Evolutionary conservation across 2,329 filamentous ascomycete genomes (phyloP), one percentile per base, ranked within the genome.

Genomic region (Escovopsis weberi): DNA sequence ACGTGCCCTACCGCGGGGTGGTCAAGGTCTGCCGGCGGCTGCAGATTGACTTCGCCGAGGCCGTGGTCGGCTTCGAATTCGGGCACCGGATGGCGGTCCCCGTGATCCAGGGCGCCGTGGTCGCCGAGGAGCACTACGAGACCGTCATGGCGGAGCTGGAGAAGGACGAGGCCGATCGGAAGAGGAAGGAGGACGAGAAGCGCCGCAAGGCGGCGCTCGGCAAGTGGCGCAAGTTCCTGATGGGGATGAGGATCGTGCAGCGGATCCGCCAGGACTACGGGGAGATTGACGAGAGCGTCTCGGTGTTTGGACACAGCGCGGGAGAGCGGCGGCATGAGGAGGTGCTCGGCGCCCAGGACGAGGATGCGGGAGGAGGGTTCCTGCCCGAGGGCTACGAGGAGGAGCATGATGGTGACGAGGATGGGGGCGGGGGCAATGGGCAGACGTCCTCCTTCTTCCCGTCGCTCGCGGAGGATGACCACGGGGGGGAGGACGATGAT

Each of bases 1-100:
- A 98, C 57, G 71, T 96, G 2, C 86, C 86, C 0, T 79, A 80
- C 42, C 76, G 81, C 38, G 85, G 85, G 0, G 82, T 80, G 0
- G 78, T 81, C 30, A 79, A 80, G 39, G 75, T 95, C 1, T 95
- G 89, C 59, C 86, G 85, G 57, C 80, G 83, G 47, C 68, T 98
- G 0, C 77, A 78, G 4, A 82, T 96, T 33, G 87, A 95, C 55
- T 93, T 80, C 52, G 91, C 91, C 0, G 91, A 96, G 61, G 91
- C 91, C 1, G 91, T 94, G 2, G 88, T 88, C 0, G 91, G 86
- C 2, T 98, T 98, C 57, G 91, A 98, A 56, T 98, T 96, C 58
- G 89, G 89, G 0, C 82, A 91, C 52, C 82, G 91, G 46, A 88
- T 91, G 72, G 91, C 91, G 5, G 86, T 96, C 1, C 91, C 91